Conservation (phyloP, 83 land plant species). For the Larix sibirica region DNA sequence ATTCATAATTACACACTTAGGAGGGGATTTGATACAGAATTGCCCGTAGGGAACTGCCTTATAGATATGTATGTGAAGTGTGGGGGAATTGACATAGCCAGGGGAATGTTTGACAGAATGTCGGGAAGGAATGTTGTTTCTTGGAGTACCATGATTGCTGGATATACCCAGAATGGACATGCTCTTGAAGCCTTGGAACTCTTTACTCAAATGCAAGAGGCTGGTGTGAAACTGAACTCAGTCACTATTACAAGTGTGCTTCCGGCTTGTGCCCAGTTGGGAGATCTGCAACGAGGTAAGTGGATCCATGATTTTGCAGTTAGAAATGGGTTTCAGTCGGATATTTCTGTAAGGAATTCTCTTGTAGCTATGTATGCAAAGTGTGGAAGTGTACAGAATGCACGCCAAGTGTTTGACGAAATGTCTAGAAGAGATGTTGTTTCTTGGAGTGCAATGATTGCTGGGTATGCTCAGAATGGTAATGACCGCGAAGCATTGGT, state of each 20-base stretch:
- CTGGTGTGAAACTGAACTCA: constrained; percentile 16
- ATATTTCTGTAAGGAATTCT: constrained; percentile 25
- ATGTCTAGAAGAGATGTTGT: constrained; percentile 24
- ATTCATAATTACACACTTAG: constrained; percentile 21
- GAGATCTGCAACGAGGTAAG: constrained; percentile 12
- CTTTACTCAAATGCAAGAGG: constrained; percentile 3
- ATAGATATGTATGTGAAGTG: constrained; percentile 21
- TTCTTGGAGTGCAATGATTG: constrained; percentile 30
- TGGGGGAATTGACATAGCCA: constrained; percentile 6
- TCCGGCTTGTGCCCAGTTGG: constrained; percentile 24
- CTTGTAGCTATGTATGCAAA: constrained; percentile 30
- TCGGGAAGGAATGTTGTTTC: constrained; percentile 4
- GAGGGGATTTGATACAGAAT: constrained; percentile 21
- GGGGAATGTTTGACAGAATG: constrained; percentile 3
- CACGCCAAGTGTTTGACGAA: constrained; percentile 23
- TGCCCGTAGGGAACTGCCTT: constrained; percentile 22
- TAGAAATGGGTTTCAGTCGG: constrained; percentile 15
- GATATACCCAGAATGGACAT: constrained; percentile 13
- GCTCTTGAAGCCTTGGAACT: constrained; percentile 22
- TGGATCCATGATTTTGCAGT: constrained; percentile 13
- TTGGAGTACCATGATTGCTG: constrained; percentile 32
- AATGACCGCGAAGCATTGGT: constrained; percentile 9
- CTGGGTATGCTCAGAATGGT: constrained; percentile 14
- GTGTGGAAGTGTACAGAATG: constrained; percentile 17
- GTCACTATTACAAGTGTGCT: constrained; percentile 26